These are phyloP conservation scores for Aspergillus hancockii DNA, from an alignment of 495 filamentous ascomycete genomes.

Conservation along the genomic window DNA sequence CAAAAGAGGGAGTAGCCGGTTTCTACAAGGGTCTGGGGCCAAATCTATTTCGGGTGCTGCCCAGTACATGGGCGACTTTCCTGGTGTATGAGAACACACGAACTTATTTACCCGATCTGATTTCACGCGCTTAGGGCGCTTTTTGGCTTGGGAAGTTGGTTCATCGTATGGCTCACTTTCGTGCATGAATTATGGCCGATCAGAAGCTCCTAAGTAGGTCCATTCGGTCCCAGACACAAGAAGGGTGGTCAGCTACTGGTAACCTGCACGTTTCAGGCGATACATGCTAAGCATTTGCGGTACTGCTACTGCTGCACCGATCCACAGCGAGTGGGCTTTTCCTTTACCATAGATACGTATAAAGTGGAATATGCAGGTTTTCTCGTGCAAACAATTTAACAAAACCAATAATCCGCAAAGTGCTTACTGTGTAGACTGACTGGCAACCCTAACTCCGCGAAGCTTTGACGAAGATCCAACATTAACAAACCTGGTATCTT, in stretches of 20 bases:
- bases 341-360: background rate
- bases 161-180: background rate
- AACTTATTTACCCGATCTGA: conserved; percentile 33
- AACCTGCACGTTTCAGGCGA: background rate
- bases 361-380: background rate
- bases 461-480: background rate
- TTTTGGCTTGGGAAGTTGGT: background rate
- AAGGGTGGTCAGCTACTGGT: background rate
- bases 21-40: conserved; percentile 94
- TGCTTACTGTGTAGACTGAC: background rate
- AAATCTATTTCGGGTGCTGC: conserved; percentile 84
- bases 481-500: conserved; percentile 24
- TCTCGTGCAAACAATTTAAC: background rate
- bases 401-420: background rate
- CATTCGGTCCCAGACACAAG: background rate
- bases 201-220: background rate
- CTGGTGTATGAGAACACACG: conserved; percentile 95
- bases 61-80: conserved; percentile 97
- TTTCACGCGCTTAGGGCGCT: conserved; percentile 3
- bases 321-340: background rate
- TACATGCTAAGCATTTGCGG: background rate
- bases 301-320: background rate
- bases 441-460: background rate
- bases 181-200: background rate
- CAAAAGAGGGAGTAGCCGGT: conserved; percentile 73